phyloP scores from a whole-genome alignment of 768 basidiomycete genomes.

The Serendipita vermifera region DNA sequence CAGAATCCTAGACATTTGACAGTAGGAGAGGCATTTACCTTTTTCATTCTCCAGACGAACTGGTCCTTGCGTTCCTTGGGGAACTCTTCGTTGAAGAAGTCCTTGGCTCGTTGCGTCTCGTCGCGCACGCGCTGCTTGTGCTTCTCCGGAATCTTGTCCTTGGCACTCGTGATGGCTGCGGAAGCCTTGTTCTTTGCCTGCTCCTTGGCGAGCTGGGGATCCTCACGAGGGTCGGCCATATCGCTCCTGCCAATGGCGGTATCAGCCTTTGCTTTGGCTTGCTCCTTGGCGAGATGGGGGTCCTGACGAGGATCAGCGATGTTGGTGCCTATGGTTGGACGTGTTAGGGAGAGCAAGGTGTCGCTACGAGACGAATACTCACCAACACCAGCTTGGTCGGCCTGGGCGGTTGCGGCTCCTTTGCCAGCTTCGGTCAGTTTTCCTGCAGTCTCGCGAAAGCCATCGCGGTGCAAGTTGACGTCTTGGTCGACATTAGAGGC shows the following conservation, averaged over 20 bases:
- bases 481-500: slow-evolving; percentile 5
- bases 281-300: background rate
- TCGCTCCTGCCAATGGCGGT: slow-evolving; percentile 23
- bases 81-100: slow-evolving; percentile 72
- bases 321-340: background rate
- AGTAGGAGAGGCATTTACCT: slow-evolving; percentile 33
- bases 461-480: slow-evolving; percentile 6
- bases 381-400: slow-evolving; percentile 9
- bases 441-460: background rate
- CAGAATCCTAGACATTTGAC: background rate
- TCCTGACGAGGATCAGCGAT: slow-evolving; percentile 1
- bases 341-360: background rate
- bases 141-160: slow-evolving; percentile 52
- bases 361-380: background rate
- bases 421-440: background rate
- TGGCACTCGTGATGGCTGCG: slow-evolving; percentile 25
- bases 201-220: background rate
- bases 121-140: slow-evolving; percentile 47
- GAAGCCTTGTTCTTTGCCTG: slow-evolving; percentile 9
- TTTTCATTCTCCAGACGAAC: slow-evolving; percentile 88
- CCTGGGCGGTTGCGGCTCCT: background rate
- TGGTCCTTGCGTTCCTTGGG: slow-evolving; percentile 83
- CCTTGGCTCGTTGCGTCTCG: slow-evolving; percentile 43
- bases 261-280: slow-evolving; percentile 10
- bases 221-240: slow-evolving; percentile 8